Percentiles rank a stretch among this genome's conserved stretches.
These are phyloP conservation scores for Pseudonitzschia delicatissima DNA, from an alignment of 108 stramenopile species.

Conservation along the genomic window DNA sequence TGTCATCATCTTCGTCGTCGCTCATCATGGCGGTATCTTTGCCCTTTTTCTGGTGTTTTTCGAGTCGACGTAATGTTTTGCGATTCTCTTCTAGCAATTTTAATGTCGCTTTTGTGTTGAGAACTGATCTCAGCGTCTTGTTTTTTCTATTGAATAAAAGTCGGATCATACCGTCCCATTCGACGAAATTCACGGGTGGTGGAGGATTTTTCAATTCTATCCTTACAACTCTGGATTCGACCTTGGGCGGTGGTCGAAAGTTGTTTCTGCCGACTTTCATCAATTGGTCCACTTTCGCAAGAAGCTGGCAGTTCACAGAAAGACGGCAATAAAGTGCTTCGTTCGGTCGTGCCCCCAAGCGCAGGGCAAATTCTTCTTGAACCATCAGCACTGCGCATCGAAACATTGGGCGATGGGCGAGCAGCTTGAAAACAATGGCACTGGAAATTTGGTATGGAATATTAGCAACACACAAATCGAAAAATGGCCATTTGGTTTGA, in stretches of 20 bases:
- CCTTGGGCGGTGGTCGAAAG: slow-evolving; percentile 98
- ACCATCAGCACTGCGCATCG: slow-evolving; percentile 99
- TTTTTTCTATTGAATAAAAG: slow-evolving; percentile 91
- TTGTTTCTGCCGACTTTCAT: slow-evolving; percentile 98
- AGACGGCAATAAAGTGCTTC: slow-evolving; percentile 96
- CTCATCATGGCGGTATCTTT: neutral
- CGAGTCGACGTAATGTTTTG: slow-evolving; percentile 53
- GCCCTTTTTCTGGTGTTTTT: neutral
- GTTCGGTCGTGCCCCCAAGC: slow-evolving; percentile 91
- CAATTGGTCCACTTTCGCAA: slow-evolving; percentile 97
- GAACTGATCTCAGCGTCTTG: slow-evolving; percentile 82
- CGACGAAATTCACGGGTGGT: slow-evolving; percentile 96
- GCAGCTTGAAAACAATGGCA: slow-evolving; percentile 94
- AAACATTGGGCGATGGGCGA: slow-evolving; percentile 93
- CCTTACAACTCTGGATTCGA: slow-evolving; percentile 85
- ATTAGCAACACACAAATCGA: slow-evolving; percentile 98
- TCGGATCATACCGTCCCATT: slow-evolving; percentile 98
- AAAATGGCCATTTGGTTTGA: slow-evolving; percentile 93
- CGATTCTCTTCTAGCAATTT: slow-evolving; percentile 90
- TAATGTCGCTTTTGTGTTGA: slow-evolving; percentile 78
- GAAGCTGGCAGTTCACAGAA: slow-evolving; percentile 96
- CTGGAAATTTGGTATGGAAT: slow-evolving; percentile 98
- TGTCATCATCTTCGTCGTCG: slow-evolving; percentile 11
- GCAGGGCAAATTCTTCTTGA: slow-evolving; percentile 96
- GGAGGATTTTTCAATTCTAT: slow-evolving; percentile 96